Evolutionary conservation across 2,329 filamentous ascomycete species (phyloP).

Genomic region (Botrytis galanthina): DNA sequence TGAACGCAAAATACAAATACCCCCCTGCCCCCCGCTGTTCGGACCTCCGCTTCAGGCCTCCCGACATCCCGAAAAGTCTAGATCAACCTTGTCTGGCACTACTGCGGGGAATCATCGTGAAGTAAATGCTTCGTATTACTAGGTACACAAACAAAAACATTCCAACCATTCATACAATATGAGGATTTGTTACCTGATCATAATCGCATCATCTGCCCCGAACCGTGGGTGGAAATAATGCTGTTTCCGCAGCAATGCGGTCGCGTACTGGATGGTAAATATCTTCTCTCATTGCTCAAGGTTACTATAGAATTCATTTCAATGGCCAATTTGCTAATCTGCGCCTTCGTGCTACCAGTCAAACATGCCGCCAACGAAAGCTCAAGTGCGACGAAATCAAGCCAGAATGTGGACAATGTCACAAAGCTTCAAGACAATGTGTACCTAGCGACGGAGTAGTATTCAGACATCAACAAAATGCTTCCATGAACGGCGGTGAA

Average conservation of each 20-base stretch:
- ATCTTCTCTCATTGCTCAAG: neutral
- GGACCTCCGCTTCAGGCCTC: neutral
- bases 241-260: constrained; percentile 35
- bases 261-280: constrained; percentile 41
- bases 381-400: constrained; percentile 64
- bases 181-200: neutral
- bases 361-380: constrained; percentile 59
- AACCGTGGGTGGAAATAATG: constrained; percentile 15
- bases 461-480: constrained; percentile 68
- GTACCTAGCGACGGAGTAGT: constrained; percentile 60
- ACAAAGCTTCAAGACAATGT: constrained; percentile 56
- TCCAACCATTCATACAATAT: neutral
- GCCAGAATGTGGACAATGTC: constrained; percentile 59
- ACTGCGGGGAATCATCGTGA: constrained; percentile 12
- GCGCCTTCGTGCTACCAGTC: constrained; percentile 36
- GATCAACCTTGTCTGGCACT: neutral
- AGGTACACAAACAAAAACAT: neutral
- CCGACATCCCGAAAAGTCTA: neutral
- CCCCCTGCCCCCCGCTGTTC: neutral
- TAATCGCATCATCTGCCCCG: neutral
- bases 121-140: neutral
- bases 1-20: neutral
- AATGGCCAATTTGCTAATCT: constrained; percentile 17
- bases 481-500: constrained; percentile 58
- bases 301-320: neutral